A percentile compares a stretch with the other conserved stretches of the same genome.
These are phyloP conservation scores for Blakeslea trispora DNA, from an alignment of 371 early-diverging fungal genomes.

Conservation along the genomic window DNA sequence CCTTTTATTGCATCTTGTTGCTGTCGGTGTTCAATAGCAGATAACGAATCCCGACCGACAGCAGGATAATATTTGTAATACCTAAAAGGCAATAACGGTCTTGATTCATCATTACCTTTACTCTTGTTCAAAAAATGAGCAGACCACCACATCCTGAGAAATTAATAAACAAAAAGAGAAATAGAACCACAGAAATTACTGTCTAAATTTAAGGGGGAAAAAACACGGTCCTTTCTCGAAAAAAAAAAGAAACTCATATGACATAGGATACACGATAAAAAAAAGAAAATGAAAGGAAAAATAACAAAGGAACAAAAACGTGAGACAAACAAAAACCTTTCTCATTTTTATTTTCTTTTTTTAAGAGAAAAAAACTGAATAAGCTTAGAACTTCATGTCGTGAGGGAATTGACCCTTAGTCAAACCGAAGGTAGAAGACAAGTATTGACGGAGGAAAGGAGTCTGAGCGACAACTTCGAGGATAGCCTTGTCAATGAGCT, in stretches of 20 bases:
- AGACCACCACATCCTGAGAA: too few species aligned
- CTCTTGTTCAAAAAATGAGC: too few species aligned
- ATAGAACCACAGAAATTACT: too few species aligned
- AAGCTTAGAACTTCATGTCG: slow-evolving; percentile 85
- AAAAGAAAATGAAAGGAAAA: not conserved
- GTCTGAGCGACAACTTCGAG: slow-evolving; percentile 81
- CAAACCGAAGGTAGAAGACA: slow-evolving; percentile 84
- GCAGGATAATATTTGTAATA: too few species aligned
- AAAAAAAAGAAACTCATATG: not conserved
- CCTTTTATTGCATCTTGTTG: slow-evolving; percentile 3
- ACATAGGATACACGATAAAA: too few species aligned
- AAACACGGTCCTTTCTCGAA: not conserved
- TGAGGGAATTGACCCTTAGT: slow-evolving; percentile 96
- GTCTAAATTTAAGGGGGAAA: too few species aligned
- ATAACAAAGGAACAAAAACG: not conserved
- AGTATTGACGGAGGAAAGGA: slow-evolving; percentile 85
- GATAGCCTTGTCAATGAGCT: slow-evolving; percentile 83
- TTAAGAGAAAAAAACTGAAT: slow-evolving; percentile 15
- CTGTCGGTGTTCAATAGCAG: slow-evolving; percentile 5
- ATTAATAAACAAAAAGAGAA: too few species aligned
- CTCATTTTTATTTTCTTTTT: not conserved
- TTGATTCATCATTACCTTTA: too few species aligned
- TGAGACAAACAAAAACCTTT: slow-evolving; percentile 2
- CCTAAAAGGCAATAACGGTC: too few species aligned
- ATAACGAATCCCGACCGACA: too few species aligned